Percentiles rank a stretch among this genome's conserved stretches.
Conservation (phyloP, 192 early-diverging fungal genomes). For the Pilobolus umbonatus region DNA sequence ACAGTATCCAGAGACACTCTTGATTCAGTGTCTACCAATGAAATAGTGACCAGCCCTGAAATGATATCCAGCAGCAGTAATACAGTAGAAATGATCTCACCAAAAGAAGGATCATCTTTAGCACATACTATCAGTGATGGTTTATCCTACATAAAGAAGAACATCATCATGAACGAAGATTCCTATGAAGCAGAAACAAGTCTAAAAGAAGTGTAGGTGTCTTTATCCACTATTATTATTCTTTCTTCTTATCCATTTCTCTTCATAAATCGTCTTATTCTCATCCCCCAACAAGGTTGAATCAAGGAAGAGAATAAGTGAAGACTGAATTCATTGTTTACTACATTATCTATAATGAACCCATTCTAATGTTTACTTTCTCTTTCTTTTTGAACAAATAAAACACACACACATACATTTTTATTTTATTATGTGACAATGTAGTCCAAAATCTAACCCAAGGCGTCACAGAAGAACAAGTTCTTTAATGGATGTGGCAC, state of each 20-base stretch:
- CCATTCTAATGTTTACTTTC: background rate
- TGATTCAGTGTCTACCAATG: conserved; percentile 3
- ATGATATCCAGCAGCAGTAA: background rate
- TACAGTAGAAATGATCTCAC: background rate
- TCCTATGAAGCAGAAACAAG: conserved; percentile 29
- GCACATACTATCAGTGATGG: conserved; percentile 30
- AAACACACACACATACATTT: background rate
- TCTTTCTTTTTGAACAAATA: conserved; percentile 1
- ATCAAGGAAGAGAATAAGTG: too few relatives aligned
- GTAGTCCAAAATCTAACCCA: background rate
- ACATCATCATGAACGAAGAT: conserved; percentile 35
- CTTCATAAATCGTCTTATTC: too few relatives aligned
- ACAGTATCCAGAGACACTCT: background rate
- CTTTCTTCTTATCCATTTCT: too few relatives aligned
- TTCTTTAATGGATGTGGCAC: conserved; percentile 24
- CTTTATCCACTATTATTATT: too few relatives aligned
- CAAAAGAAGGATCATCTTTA: conserved; percentile 11
- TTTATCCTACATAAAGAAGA: conserved; percentile 33
- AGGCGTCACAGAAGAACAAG: conserved; percentile 7
- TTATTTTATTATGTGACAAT: too few relatives aligned
- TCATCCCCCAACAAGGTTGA: too few relatives aligned
- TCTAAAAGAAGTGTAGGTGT: too few relatives aligned
- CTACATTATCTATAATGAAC: too few relatives aligned
- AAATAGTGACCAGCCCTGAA: background rate
- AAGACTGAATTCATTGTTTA: too few relatives aligned